A percentile compares a stretch with the other conserved stretches of the same genome.
phyloP scores from a whole-genome alignment of 306 rosid genomes.

The Sophora flavescens region DNA sequence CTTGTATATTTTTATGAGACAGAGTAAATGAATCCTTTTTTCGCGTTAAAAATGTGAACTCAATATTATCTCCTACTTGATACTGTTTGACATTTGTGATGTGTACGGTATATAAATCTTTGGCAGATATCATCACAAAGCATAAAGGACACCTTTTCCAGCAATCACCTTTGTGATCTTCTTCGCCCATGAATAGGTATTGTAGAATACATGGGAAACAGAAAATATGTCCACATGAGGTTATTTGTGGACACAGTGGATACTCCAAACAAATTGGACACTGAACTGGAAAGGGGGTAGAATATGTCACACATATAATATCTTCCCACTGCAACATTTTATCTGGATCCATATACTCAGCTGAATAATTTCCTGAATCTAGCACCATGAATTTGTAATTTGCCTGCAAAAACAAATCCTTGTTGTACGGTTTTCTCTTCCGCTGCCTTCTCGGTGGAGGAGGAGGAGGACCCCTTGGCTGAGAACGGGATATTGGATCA shows the following conservation, averaged over 20 bases:
- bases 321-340: slow-evolving; percentile 96
- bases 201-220: slow-evolving; percentile 94
- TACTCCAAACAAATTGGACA: slow-evolving; percentile 97
- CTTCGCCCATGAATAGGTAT: slow-evolving; percentile 85
- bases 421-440: slow-evolving; percentile 85
- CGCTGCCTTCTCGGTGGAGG: slow-evolving; percentile 81
- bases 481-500: slow-evolving; percentile 86
- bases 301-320: slow-evolving; percentile 83
- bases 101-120: slow-evolving; percentile 83
- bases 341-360: slow-evolving; percentile 88
- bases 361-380: slow-evolving; percentile 72
- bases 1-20: slow-evolving; percentile 59
- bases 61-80: slow-evolving; percentile 74
- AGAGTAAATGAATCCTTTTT: slow-evolving; percentile 70
- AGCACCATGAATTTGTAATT: slow-evolving; percentile 88
- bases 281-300: slow-evolving; percentile 75
- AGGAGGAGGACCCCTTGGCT: slow-evolving; percentile 82
- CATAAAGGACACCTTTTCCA: slow-evolving; percentile 97
- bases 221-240: slow-evolving; percentile 95
- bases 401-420: slow-evolving; percentile 94
- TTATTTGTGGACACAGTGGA: slow-evolving; percentile 94
- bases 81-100: slow-evolving; percentile 76
- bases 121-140: slow-evolving; percentile 83
- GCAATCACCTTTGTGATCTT: slow-evolving; percentile 89
- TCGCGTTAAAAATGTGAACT: slow-evolving; percentile 72